Conservation (phyloP, 2,329 filamentous ascomycete species). For the Trichoderma polysporum region DNA sequence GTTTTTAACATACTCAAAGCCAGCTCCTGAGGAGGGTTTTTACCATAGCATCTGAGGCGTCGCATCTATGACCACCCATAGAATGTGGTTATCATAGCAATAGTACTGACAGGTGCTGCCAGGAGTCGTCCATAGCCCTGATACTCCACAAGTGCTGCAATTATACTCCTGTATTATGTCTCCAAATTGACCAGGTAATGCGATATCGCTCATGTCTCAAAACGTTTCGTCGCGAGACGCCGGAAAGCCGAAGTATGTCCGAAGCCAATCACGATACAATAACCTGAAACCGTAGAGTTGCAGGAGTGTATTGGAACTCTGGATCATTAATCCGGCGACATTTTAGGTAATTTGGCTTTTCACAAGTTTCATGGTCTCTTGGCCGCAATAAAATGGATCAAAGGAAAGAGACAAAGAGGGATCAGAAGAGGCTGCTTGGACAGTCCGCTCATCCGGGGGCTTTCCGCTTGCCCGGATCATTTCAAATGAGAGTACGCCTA, state of each 20-base stretch:
- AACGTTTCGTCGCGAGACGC: neutral
- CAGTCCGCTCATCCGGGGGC: neutral
- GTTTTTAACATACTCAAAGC: too few species aligned
- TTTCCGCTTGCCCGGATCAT: neutral
- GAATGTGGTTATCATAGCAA: too few species aligned
- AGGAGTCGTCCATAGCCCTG: too few species aligned
- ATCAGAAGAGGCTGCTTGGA: neutral
- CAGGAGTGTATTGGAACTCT: neutral
- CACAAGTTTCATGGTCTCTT: neutral
- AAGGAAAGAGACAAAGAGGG: neutral
- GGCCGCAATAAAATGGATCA: neutral
- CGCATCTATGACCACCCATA: too few species aligned
- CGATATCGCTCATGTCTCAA: neutral
- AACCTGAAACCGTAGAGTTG: neutral
- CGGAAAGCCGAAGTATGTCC: slow-evolving; percentile 8
- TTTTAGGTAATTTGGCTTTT: neutral
- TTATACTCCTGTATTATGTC: too few species aligned
- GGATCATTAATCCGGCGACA: neutral
- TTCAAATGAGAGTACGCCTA: neutral
- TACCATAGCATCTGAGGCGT: too few species aligned
- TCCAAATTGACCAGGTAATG: neutral
- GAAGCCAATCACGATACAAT: neutral
- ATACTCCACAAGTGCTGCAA: too few species aligned
- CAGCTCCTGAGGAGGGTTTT: too few species aligned
- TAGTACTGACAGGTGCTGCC: too few species aligned